Conservation (phyloP, 1,139 yeast genomes). For the Taphrina confusa region DNA sequence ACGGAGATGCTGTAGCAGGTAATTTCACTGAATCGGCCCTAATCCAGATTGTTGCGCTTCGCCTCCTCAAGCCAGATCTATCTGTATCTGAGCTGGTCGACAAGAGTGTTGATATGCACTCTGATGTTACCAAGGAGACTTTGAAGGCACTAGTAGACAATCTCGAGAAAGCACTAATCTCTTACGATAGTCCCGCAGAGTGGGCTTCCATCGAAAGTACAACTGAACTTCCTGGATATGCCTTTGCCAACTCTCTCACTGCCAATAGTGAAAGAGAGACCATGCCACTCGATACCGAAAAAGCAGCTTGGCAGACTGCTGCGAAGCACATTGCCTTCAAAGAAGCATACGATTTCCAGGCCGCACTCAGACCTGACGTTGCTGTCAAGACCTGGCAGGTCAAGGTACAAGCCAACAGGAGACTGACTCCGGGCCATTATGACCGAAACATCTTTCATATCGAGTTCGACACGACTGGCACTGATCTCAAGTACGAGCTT, state of each 20-base stretch:
- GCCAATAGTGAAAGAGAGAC: conserved; percentile 45
- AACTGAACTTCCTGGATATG: conserved; percentile 49
- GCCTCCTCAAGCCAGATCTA: conserved; percentile 66
- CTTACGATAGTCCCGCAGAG: conserved; percentile 47
- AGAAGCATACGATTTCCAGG: conserved; percentile 66
- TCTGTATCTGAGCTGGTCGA: conserved; percentile 67
- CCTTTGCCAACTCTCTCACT: conserved; percentile 42
- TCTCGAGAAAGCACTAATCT: conserved; percentile 44
- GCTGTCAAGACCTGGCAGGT: conserved; percentile 84
- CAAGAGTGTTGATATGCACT: conserved; percentile 77
- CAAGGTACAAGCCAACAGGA: conserved; percentile 84
- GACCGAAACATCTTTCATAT: conserved; percentile 95
- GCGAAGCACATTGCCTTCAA: conserved; percentile 75
- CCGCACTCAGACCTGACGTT: conserved; percentile 80
- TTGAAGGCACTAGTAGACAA: conserved; percentile 57
- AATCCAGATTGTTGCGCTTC: conserved; percentile 71
- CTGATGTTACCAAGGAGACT: conserved; percentile 78
- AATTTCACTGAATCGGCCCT: conserved; percentile 73
- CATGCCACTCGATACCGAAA: conserved; percentile 50
- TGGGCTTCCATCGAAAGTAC: conserved; percentile 44
- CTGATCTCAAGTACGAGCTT: conserved; percentile 86
- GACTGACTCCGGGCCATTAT: conserved; percentile 89
- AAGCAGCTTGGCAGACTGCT: conserved; percentile 55
- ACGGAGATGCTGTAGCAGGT: conserved; percentile 53
- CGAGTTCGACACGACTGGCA: conserved; percentile 87